Percentiles rank a stretch among this genome's conserved stretches.
Evolutionary conservation across 208 protist genomes (phyloP).

Genomic region (Lotmaria passim): DNA sequence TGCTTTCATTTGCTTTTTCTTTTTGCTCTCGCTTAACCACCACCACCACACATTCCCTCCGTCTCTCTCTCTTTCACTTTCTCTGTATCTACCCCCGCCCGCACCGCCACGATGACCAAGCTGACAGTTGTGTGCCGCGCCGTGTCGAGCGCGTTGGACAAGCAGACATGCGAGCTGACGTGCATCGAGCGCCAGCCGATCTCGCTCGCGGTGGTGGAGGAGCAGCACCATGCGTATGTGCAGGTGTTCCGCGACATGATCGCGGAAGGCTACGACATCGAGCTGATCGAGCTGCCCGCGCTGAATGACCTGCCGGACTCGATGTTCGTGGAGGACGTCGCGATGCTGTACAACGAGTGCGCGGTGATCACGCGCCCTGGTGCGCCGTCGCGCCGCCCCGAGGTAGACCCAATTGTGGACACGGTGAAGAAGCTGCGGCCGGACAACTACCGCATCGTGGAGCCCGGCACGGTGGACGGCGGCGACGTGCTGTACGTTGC

Average conservation of each 20-base stretch:
- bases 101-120: conserved; percentile 38
- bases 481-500: conserved; percentile 53
- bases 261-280: conserved; percentile 49
- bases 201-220: conserved; percentile 20
- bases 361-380: conserved; percentile 55
- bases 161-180: conserved; percentile 54
- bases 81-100: neutral
- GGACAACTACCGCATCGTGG: conserved; percentile 42
- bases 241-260: conserved; percentile 46
- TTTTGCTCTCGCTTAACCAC: too few relatives aligned
- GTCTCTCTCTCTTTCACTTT: neutral
- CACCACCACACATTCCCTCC: too few relatives aligned
- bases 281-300: conserved; percentile 47
- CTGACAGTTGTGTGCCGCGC: conserved; percentile 52
- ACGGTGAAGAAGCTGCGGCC: conserved; percentile 38
- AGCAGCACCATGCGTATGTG: conserved; percentile 58
- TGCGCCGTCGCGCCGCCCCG: conserved; percentile 47
- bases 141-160: conserved; percentile 35
- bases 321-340: conserved; percentile 63
- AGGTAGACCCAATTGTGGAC: conserved; percentile 46
- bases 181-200: conserved; percentile 61
- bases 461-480: conserved; percentile 52
- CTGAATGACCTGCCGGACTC: conserved; percentile 53
- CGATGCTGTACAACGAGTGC: conserved; percentile 53
- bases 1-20: neutral